Evolutionary conservation across 805 yeast genomes (phyloP).

Genomic region (Teunomyces lycoperdinae): DNA sequence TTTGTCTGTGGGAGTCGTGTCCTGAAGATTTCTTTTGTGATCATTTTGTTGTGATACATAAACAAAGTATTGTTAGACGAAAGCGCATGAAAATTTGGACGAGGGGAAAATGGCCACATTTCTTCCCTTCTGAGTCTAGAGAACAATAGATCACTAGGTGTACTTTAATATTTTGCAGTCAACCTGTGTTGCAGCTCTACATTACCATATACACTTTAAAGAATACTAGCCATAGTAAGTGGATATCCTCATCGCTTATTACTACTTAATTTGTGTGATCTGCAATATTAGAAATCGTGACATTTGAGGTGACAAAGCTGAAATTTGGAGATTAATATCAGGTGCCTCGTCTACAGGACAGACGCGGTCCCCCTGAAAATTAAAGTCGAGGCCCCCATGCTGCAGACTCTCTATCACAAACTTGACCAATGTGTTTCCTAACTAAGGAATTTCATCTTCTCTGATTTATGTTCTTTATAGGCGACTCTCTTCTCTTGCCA

Average conservation of each 20-base stretch:
- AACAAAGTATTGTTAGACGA: conserved; percentile 1
- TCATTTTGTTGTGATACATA: conserved; percentile 1
- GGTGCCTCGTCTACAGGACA: background rate
- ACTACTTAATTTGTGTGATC: background rate
- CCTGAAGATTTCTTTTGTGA: background rate
- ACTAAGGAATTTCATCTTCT: background rate
- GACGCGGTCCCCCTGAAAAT: background rate
- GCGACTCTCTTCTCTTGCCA: too few species aligned
- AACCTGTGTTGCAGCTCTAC: too few species aligned
- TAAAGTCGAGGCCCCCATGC: background rate
- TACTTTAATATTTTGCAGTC: too few species aligned
- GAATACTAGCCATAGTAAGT: too few species aligned
- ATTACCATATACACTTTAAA: too few species aligned
- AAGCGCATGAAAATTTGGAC: background rate
- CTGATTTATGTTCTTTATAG: too few species aligned
- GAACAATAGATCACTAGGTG: too few species aligned
- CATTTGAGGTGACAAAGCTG: background rate
- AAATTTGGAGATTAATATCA: background rate
- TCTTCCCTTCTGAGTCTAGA: too few species aligned
- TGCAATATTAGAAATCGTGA: background rate
- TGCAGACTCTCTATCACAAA: background rate
- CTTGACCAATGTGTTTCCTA: background rate
- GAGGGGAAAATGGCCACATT: too few species aligned
- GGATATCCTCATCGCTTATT: too few species aligned
- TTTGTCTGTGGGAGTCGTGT: conserved; percentile 2